These are phyloP conservation scores for Dendrothele bispora DNA, from an alignment of 768 basidiomycete species.

Conservation along the genomic window DNA sequence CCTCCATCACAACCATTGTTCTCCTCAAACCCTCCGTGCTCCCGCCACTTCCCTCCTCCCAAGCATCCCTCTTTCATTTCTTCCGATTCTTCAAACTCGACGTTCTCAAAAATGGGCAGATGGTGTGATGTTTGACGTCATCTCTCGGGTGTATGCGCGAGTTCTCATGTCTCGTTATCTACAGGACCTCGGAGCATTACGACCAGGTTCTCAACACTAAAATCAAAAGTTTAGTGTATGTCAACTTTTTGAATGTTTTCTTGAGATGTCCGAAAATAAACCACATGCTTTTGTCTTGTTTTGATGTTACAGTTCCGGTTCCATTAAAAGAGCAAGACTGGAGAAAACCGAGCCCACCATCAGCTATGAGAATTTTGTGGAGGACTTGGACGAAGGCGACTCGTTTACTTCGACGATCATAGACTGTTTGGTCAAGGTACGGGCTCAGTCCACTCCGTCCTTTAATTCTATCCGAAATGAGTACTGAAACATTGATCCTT, in stretches of 20 bases:
- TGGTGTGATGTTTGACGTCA: too few species aligned
- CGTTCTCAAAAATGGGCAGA: too few species aligned
- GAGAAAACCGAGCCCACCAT: conserved; percentile 67
- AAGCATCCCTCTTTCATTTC: too few species aligned
- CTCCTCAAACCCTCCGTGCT: too few species aligned
- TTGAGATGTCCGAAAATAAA: neutral
- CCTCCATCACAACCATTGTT: too few species aligned
- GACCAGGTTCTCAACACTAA: conserved; percentile 76
- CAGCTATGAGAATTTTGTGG: conserved; percentile 73
- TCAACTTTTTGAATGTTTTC: conserved; percentile 8
- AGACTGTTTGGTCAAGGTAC: conserved; percentile 78
- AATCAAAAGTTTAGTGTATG: conserved; percentile 79
- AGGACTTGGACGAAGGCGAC: conserved; percentile 76
- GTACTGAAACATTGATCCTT: conserved; percentile 12
- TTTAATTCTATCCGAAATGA: neutral
- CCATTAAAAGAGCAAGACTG: conserved; percentile 65
- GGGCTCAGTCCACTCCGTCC: conserved; percentile 15
- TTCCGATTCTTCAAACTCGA: too few species aligned
- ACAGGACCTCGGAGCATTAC: conserved; percentile 69
- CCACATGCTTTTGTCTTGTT: conserved; percentile 8
- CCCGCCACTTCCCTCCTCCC: too few species aligned
- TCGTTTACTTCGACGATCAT: conserved; percentile 76
- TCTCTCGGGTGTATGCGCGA: too few species aligned
- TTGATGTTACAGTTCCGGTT: conserved; percentile 66
- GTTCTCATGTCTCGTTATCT: too few species aligned